Conservation (phyloP, 2,329 filamentous ascomycete genomes). For the Penicillium sp. region DNA sequence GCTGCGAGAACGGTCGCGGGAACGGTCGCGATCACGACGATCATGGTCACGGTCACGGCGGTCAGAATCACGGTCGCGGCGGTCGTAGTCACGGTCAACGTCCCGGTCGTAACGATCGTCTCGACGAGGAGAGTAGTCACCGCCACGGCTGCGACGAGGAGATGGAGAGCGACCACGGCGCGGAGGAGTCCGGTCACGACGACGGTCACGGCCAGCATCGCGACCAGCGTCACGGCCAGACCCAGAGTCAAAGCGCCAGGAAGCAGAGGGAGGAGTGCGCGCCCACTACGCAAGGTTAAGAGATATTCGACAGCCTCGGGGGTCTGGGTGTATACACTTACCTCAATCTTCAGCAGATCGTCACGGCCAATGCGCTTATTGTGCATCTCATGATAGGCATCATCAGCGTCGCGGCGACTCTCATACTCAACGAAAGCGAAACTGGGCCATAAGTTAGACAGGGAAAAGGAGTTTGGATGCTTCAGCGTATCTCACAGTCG, state of each 20-base stretch:
- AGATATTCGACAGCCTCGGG: not conserved
- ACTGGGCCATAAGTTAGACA: constrained; percentile 41
- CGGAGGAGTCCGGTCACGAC: constrained; percentile 68
- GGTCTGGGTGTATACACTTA: constrained; percentile 43
- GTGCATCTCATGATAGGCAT: constrained; percentile 99
- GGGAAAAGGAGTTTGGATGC: constrained; percentile 4
- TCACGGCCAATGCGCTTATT: constrained; percentile 97
- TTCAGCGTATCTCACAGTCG: constrained; percentile 71
- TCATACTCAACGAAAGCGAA: constrained; percentile 99
- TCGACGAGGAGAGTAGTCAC: constrained; percentile 80
- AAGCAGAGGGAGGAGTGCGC: constrained; percentile 93
- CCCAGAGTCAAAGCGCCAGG: constrained; percentile 95
- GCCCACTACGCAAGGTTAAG: constrained; percentile 69
- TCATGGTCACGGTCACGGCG: constrained; percentile 50
- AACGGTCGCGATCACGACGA: constrained; percentile 40
- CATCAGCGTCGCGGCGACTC: constrained; percentile 94
- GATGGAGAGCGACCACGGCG: constrained; percentile 64
- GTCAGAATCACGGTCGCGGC: constrained; percentile 66
- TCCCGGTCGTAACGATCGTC: constrained; percentile 80
- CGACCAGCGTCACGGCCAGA: constrained; percentile 58
- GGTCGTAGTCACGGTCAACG: constrained; percentile 69
- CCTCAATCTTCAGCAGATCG: constrained; percentile 96
- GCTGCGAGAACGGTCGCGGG: constrained; percentile 25
- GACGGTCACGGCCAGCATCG: constrained; percentile 76
- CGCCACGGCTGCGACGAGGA: constrained; percentile 56